These are phyloP conservation scores for Mortierella hygrophila DNA, from an alignment of 192 early-diverging fungal genomes.

Conservation along the genomic window DNA sequence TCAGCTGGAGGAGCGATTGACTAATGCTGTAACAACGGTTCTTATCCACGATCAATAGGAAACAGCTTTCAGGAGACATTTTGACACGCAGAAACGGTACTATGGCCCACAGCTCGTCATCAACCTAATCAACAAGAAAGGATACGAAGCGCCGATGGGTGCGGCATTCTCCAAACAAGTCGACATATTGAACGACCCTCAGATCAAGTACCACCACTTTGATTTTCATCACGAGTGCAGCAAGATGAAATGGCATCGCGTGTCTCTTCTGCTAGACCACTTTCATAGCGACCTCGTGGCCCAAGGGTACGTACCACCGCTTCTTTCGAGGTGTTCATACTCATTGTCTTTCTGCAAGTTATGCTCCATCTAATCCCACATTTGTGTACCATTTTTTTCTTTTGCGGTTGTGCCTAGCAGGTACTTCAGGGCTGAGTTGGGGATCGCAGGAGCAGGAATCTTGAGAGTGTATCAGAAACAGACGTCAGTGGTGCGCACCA, in stretches of 20 bases:
- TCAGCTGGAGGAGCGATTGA: too few relatives aligned
- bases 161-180: slow-evolving; percentile 84
- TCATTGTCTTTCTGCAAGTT: not conserved
- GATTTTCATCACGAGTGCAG: slow-evolving; percentile 98
- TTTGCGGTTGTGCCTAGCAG: slow-evolving; percentile 39
- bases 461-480: slow-evolving; percentile 66
- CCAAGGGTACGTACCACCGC: slow-evolving; percentile 57
- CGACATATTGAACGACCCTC: slow-evolving; percentile 68
- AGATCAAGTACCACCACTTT: slow-evolving; percentile 88
- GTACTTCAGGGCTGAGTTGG: slow-evolving; percentile 65
- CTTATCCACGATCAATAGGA: slow-evolving; percentile 56
- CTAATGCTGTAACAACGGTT: not conserved
- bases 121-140: slow-evolving; percentile 96
- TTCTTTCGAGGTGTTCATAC: not conserved
- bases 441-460: not conserved
- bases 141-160: slow-evolving; percentile 91
- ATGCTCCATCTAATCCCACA: not conserved
- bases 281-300: slow-evolving; percentile 73
- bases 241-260: slow-evolving; percentile 94
- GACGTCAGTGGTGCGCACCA: slow-evolving; percentile 88
- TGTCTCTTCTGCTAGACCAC: slow-evolving; percentile 87
- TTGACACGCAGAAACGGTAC: slow-evolving; percentile 72
- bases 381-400: not conserved
- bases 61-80: slow-evolving; percentile 76
- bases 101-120: slow-evolving; percentile 91